Percentiles rank a stretch among this genome's conserved stretches.
Evolutionary conservation across 1,284 basidiomycete genomes (phyloP).

Genomic region (Trichosporon coremiiforme): DNA sequence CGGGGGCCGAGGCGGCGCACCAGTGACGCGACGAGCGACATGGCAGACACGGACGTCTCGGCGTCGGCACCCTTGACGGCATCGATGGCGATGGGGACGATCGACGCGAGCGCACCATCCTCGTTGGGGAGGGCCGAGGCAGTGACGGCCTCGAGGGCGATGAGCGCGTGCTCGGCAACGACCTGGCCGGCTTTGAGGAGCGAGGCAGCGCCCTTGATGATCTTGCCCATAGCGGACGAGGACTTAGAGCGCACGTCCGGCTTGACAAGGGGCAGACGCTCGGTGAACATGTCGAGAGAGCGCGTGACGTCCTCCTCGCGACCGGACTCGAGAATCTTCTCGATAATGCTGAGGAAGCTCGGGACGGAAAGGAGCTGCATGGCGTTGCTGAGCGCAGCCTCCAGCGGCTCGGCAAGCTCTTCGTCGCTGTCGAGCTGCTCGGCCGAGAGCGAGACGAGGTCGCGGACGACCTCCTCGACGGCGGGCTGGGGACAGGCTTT

Average conservation of each 20-base stretch:
- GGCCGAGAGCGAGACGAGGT: constrained; percentile 44
- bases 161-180: constrained; percentile 58
- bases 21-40: constrained; percentile 61
- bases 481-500: constrained; percentile 40
- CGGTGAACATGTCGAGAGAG: constrained; percentile 62
- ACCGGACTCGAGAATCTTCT: constrained; percentile 44
- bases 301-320: constrained; percentile 39
- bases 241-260: constrained; percentile 63
- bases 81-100: constrained; percentile 64
- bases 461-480: constrained; percentile 44
- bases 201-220: constrained; percentile 58
- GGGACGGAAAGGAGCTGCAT: constrained; percentile 62
- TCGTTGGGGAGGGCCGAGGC: constrained; percentile 66
- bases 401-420: constrained; percentile 31
- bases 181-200: constrained; percentile 56
- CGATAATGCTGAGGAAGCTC: constrained; percentile 61
- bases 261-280: constrained; percentile 67
- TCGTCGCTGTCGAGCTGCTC: constrained; percentile 28
- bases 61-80: constrained; percentile 56
- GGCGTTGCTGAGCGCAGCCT: constrained; percentile 46
- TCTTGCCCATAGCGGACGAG: constrained; percentile 61
- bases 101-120: constrained; percentile 64
- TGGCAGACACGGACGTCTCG: constrained; percentile 59
- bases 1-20: constrained; percentile 74
- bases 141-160: constrained; percentile 65